Percentiles rank a stretch among this genome's conserved stretches.
Conservation (phyloP, 306 rosid genomes). For the Trifolium dubium region DNA sequence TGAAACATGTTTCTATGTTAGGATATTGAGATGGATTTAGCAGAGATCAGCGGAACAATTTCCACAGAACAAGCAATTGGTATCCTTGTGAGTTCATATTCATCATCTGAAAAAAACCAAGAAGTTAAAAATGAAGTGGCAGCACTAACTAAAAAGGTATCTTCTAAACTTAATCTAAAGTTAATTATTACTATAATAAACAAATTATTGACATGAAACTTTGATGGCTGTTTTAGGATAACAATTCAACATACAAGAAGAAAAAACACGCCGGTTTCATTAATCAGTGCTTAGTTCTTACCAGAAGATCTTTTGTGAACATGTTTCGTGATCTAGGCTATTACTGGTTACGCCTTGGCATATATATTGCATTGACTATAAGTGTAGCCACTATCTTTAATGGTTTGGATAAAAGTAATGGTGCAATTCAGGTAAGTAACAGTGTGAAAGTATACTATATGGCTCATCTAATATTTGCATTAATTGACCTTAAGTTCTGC, state of each 20-base stretch:
- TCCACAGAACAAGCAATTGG: conserved; percentile 44
- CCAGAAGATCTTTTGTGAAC: conserved; percentile 62
- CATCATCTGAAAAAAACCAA: conserved; percentile 45
- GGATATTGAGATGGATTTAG: conserved; percentile 51
- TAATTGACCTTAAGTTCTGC: not conserved
- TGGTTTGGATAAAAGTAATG: conserved; percentile 40
- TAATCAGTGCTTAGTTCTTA: conserved; percentile 59
- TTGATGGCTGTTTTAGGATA: conserved; percentile 38
- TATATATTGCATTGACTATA: conserved; percentile 48
- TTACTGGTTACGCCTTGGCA: conserved; percentile 68
- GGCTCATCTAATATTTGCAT: not conserved
- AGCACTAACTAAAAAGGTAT: conserved; percentile 33
- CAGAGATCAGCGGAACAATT: conserved; percentile 13
- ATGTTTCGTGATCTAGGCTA: conserved; percentile 76
- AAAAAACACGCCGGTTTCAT: conserved; percentile 59
- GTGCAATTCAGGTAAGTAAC: conserved; percentile 58
- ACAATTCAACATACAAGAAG: conserved; percentile 39
- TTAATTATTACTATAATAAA: not conserved
- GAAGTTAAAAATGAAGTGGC: conserved; percentile 39
- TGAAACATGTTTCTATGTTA: conserved; percentile 9
- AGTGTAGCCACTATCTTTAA: conserved; percentile 56
- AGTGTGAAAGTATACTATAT: not conserved
- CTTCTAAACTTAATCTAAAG: not conserved
- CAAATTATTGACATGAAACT: not conserved
- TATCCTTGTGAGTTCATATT: conserved; percentile 39